A percentile compares a stretch with the other conserved stretches of the same genome.
phyloP scores from a whole-genome alignment of 495 filamentous ascomycete species.

The Aspergillus affinis region DNA sequence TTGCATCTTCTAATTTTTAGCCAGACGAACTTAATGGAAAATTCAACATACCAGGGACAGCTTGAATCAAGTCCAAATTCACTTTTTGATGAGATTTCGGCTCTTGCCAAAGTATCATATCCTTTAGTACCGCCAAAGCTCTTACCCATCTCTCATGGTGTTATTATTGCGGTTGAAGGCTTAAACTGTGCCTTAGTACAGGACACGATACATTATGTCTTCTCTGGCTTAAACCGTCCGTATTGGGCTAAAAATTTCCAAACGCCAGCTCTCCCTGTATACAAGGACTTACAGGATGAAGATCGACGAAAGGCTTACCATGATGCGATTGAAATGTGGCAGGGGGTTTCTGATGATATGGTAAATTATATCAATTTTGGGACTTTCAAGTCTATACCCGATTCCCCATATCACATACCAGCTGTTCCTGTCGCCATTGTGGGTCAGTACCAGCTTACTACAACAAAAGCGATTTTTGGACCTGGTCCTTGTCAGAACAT shows the following conservation, averaged over 20 bases:
- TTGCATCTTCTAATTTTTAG: neutral
- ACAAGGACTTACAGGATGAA: neutral
- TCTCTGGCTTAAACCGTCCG: neutral
- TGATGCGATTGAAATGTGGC: neutral
- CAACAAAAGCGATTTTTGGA: neutral
- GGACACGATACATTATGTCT: neutral
- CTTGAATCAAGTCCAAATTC: neutral
- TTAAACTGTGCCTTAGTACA: neutral
- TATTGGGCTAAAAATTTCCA: neutral
- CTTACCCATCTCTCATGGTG: neutral
- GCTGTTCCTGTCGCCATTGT: neutral
- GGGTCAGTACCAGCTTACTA: neutral
- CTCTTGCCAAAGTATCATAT: neutral
- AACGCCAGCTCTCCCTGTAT: neutral
- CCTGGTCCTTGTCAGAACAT: neutral
- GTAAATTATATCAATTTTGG: neutral
- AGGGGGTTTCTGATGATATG: neutral
- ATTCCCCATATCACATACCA: neutral
- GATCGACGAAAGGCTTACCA: neutral
- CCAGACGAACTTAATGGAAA: neutral
- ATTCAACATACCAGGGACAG: neutral
- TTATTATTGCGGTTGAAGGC: neutral
- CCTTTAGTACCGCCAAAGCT: neutral
- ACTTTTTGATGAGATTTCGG: neutral
- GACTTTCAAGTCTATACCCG: neutral